Percentiles rank a stretch among this genome's conserved stretches.
phyloP scores from a whole-genome alignment of 2,329 filamentous ascomycete species.

The Emericellopsis cladophorae region DNA sequence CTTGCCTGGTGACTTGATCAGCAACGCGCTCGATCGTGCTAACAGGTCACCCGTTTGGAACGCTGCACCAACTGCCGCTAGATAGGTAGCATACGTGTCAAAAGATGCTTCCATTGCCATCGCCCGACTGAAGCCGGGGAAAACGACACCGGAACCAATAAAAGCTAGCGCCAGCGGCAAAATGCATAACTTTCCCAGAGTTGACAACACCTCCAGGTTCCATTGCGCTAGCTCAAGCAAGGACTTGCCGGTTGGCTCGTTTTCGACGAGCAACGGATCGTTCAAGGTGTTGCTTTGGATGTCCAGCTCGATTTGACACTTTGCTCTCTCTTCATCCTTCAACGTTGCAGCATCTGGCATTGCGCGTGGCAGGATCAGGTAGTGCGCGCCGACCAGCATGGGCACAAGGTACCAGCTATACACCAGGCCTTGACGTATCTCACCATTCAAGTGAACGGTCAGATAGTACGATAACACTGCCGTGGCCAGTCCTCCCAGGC shows the following conservation, averaged over 20 bases:
- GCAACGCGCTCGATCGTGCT: constrained; percentile 9
- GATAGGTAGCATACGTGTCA: constrained; percentile 13
- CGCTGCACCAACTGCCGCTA: constrained; percentile 12
- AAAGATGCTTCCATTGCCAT: constrained; percentile 10
- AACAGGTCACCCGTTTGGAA: constrained; percentile 16
- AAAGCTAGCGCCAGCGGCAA: constrained; percentile 12
- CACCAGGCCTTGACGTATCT: constrained; percentile 14
- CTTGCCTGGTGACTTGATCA: constrained; percentile 4
- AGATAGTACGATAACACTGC: constrained; percentile 15
- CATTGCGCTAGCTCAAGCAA: too few relatives aligned
- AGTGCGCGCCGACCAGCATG: constrained; percentile 13
- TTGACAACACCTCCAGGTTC: neutral
- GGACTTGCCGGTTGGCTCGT: too few relatives aligned
- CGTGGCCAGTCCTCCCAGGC: constrained; percentile 13
- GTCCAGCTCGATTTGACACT: neutral
- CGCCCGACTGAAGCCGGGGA: constrained; percentile 15
- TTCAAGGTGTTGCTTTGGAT: neutral
- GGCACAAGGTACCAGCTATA: constrained; percentile 13
- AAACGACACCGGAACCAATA: constrained; percentile 10
- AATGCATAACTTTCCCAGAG: constrained; percentile 9
- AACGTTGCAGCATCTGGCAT: neutral
- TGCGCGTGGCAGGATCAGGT: constrained; percentile 13
- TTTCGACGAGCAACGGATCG: too few relatives aligned
- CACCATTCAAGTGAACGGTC: constrained; percentile 12
- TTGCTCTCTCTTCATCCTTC: constrained; percentile 7